These are phyloP conservation scores for Apiospora hydei DNA, from an alignment of 2,329 filamentous ascomycete species.

Conservation along the genomic window DNA sequence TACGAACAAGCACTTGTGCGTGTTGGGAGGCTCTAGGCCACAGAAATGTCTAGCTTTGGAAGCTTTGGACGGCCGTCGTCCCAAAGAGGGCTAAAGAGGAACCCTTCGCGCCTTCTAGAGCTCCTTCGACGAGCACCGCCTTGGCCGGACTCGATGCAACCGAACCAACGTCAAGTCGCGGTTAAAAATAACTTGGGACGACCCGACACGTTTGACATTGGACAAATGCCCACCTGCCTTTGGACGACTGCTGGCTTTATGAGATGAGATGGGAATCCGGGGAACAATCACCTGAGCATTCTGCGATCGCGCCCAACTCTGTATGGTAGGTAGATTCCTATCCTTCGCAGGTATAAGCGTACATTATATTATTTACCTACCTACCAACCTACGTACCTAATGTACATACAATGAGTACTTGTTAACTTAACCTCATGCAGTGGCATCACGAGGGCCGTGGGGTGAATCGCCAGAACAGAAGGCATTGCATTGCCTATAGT, in stretches of 20 bases:
- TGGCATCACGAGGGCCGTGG: background rate
- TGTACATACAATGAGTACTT: too few species aligned
- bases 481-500: background rate
- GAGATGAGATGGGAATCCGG: background rate
- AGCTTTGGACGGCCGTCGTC: background rate
- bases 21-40: background rate
- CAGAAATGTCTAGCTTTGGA: background rate
- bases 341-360: background rate
- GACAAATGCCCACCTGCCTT: background rate
- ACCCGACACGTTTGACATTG: slow-evolving; percentile 1
- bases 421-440: background rate
- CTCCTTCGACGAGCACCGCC: background rate
- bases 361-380: too few species aligned
- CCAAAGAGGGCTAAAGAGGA: slow-evolving; percentile 2
- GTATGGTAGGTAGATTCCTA: background rate
- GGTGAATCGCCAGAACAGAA: background rate
- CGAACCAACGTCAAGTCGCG: slow-evolving; percentile 15
- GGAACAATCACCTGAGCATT: background rate
- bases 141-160: background rate
- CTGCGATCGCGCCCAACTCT: background rate
- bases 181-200: slow-evolving; percentile 18
- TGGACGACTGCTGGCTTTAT: background rate
- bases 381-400: too few species aligned
- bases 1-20: slow-evolving; percentile 5
- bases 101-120: slow-evolving; percentile 5